phyloP scores from a whole-genome alignment of 2,329 filamentous ascomycete genomes.

The Exophiala spinifera region DNA sequence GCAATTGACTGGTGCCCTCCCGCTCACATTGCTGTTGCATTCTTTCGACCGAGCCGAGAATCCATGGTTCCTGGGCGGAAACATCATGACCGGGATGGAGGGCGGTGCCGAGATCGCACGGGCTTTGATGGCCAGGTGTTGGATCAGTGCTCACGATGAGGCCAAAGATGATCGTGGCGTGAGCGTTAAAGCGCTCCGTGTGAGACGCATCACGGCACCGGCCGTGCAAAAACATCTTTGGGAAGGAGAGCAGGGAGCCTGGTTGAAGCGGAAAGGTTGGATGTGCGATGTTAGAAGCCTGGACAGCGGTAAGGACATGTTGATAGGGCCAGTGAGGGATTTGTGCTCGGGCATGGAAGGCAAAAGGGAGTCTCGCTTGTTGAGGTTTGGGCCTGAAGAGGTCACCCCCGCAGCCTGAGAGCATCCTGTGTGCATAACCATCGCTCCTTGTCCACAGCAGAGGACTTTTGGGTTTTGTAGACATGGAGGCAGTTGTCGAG shows the following conservation, averaged over 20 bases:
- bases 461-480: too few relatives aligned
- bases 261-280: conserved; percentile 24
- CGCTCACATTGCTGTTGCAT: conserved; percentile 52
- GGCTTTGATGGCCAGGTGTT: conserved; percentile 49
- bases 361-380: conserved; percentile 12
- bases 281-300: conserved; percentile 27
- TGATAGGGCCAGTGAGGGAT: conserved; percentile 15
- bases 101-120: conserved; percentile 50
- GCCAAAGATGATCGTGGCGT: conserved; percentile 49
- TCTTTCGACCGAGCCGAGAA: conserved; percentile 52
- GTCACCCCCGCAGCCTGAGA: not conserved
- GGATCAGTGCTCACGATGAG: conserved; percentile 56
- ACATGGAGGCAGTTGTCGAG: too few relatives aligned
- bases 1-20: conserved; percentile 42
- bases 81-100: conserved; percentile 48
- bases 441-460: too few relatives aligned
- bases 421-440: too few relatives aligned
- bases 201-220: conserved; percentile 34
- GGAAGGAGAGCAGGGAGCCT: conserved; percentile 27
- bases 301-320: conserved; percentile 24
- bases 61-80: conserved; percentile 54
- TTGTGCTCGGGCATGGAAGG: conserved; percentile 19
- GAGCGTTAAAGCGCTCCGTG: conserved; percentile 45
- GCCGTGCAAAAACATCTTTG: conserved; percentile 38
- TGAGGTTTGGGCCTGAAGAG: conserved; percentile 12